Base-by-base conservation (phyloP, 2,329 filamentous ascomycete genomes). In the Colletotrichum tropicicola region DNA sequence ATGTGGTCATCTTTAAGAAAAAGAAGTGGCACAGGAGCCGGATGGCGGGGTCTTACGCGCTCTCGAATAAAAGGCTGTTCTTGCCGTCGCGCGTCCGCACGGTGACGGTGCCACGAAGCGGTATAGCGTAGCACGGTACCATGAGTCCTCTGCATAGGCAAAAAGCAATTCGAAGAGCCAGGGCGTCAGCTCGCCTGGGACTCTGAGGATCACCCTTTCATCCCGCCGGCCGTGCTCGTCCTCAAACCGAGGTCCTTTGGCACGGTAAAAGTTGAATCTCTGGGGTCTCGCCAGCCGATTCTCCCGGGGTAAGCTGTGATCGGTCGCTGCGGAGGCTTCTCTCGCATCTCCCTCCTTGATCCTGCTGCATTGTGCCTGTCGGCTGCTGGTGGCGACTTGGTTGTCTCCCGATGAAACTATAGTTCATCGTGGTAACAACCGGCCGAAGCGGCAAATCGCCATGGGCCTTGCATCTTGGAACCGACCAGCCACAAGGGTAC, bases 121-220 rank as follows among this genome's bases (percentile, higher is more conserved):
- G 43, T 48, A 25, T 30, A 47, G 43, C 28, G 30, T 30, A 21
- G 51, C 30, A 48, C 15, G 43, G 43, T 57, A 48, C 54, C 54
- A 30, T 39, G 43, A 37, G 19, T 25, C 10, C 43, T 47, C 44
- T 57, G 30, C 43, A 48, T 39, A 57, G 54, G 54, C 43, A 57
- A 48, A 48, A 39, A 48, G 30, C 43, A 47, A 39, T 13, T 19
- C 13, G 30, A 52, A 10, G 17, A 55, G 52, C 54, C 54, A 37
- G 30, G n/a, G n/a, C 15, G 54, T 39, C 23, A 39, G n/a, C 43
- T 57, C 41, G 54, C 12, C 23, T n/a, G 25, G 32, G 12, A 35
- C 37, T 52, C 32, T 23, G 49, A 41, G 17, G 13, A 41, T 41
- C 37, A n/a, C n/a, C 13, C 37, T 17, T 41, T 17, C 37, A 41